Base-by-base conservation (phyloP, 352 stramenopile genomes). In the Phytophthora podocarpi region DNA sequence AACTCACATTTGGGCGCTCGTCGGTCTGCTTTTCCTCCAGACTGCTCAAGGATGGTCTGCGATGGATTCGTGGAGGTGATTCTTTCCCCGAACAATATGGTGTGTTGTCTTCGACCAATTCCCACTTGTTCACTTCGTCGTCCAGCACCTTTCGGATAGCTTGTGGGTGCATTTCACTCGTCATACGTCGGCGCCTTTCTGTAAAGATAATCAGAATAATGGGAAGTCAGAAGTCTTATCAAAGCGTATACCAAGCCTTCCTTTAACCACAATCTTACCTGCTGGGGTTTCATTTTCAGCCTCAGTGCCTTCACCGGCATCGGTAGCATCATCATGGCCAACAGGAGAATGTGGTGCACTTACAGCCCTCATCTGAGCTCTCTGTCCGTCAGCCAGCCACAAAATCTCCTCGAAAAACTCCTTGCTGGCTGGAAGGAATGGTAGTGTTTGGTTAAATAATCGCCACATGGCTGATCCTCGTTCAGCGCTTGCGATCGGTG, bases 341-440 rank as follows among this genome's bases (percentile, higher is more conserved):
- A 27, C n/a, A 41, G 26, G 6, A 47, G 35, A 32, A 31, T 12
- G 13, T 24, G 21, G 11, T 20, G 26, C 54, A 52, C 2, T 39
- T 5, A 9, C 10, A 2, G 12, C 6, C 28, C n/a, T 26, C 10
- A 23, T 58, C 23, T 64, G 31, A 40, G 50, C 55, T 27, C 28
- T 46, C 16, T 59, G 49, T 11, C 59, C 41, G 27, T 66, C 59
- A 6, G 82, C 69, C 4, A 94, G 59, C 37, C 62, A 70, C 46
- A 90, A 35, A 12, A 95, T 78, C 32, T 88, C 70, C 32, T 93
- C 83, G 28, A 95, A 95, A 64, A 93, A 91, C 32, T 91, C 74
- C 20, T 88, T 93, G 63, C 82, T 93, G 2, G 85, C 80, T 3
- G 83, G 82, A 30, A 95, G 67, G 37, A 91, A 95, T 12, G 85